phyloP scores from a whole-genome alignment of 2,329 filamentous ascomycete genomes.

The Aspergillus sp. region DNA sequence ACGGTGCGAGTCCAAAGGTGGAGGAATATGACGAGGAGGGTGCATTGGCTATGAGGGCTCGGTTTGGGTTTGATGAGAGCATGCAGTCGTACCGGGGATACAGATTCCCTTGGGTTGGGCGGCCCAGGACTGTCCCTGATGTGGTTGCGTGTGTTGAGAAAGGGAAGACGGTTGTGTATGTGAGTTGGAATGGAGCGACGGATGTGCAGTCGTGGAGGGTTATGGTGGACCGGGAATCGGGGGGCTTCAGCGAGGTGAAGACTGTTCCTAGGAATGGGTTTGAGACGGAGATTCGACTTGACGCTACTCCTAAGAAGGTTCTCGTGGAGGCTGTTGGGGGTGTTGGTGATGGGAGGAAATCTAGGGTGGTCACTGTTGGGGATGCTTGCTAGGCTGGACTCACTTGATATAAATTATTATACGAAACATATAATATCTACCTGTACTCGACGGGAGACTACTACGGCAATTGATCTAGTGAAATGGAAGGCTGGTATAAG shows the following conservation, averaged over 20 bases:
- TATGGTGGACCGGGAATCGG: no score
- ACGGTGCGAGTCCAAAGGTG: neutral
- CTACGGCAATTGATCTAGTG: no score
- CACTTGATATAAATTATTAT: no score
- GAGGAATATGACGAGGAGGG: neutral
- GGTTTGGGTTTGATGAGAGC: neutral
- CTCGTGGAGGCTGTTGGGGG: neutral
- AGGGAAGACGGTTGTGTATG: constrained; percentile 27
- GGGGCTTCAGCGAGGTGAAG: rapidly evolving
- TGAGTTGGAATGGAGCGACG: constrained; percentile 43
- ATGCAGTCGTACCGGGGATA: neutral
- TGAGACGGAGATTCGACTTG: neutral
- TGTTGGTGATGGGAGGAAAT: neutral
- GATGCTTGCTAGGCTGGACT: no score
- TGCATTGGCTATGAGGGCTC: neutral
- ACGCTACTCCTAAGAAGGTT: neutral
- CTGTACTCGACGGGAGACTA: no score
- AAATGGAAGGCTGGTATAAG: no score
- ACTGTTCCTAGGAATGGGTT: neutral
- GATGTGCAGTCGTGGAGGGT: constrained; percentile 26
- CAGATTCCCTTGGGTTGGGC: neutral
- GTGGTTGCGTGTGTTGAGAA: neutral
- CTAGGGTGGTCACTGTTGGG: neutral
- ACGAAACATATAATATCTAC: no score
- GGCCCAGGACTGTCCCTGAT: neutral